phyloP scores from a whole-genome alignment of 768 basidiomycete species.

The Russula sp. region DNA sequence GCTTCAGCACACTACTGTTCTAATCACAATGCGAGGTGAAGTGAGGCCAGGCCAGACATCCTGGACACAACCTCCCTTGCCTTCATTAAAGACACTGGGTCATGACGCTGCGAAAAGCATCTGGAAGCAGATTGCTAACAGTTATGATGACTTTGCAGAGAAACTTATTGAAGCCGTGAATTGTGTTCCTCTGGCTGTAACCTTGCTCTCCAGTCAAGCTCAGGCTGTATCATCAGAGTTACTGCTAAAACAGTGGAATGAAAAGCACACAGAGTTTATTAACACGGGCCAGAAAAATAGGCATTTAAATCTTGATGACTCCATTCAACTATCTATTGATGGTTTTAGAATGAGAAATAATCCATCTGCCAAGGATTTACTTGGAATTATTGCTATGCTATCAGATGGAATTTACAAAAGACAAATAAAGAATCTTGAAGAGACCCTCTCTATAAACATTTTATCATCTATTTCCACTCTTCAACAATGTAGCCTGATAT shows the following conservation, averaged over 20 bases:
- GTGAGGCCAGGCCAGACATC: background rate
- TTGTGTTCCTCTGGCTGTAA: background rate
- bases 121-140: no score
- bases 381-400: background rate
- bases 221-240: background rate
- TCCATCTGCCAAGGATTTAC: background rate
- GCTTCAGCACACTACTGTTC: background rate
- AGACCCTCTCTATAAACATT: background rate
- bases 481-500: background rate
- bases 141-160: no score
- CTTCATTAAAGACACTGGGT: background rate
- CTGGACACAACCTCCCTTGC: conserved; percentile 2
- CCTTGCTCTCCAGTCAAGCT: background rate
- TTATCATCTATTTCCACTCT: background rate
- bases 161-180: no score
- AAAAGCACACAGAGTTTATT: background rate
- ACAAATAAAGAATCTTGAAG: background rate
- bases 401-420: conserved; percentile 2
- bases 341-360: background rate
- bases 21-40: conserved; percentile 9
- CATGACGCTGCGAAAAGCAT: background rate
- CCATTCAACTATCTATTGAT: no score
- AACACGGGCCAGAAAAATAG: background rate
- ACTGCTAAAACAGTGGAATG: conserved; percentile 1
- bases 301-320: no score